A percentile compares a stretch with the other conserved stretches of the same genome.
phyloP scores from a whole-genome alignment of 805 yeast genomes.

The Wickerhamiella lipophila region DNA sequence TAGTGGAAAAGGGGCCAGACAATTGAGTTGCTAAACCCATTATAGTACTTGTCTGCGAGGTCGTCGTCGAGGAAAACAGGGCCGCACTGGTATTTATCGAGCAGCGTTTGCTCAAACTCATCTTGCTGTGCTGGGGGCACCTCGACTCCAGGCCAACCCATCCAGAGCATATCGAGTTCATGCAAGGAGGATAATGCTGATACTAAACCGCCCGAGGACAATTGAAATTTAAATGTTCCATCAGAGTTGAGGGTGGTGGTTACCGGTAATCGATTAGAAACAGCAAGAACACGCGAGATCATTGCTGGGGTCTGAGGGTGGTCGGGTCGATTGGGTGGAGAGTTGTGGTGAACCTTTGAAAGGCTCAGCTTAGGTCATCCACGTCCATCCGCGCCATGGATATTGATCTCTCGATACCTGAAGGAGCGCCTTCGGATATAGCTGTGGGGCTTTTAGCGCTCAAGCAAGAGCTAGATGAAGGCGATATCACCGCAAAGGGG shows the following conservation, averaged over 20 bases:
- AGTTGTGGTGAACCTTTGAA: background rate
- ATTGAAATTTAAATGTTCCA: constrained; percentile 64
- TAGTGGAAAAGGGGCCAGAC: constrained; percentile 97
- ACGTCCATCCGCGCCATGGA: background rate
- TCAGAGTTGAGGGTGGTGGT: constrained; percentile 46
- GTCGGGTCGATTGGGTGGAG: background rate
- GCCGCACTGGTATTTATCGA: constrained; percentile 69
- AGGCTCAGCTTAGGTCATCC: background rate
- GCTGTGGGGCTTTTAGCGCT: constrained; percentile 21
- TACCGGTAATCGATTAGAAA: constrained; percentile 90
- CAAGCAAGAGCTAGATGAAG: constrained; percentile 35
- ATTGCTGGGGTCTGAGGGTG: background rate
- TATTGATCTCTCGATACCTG: constrained; percentile 21
- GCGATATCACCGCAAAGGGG: constrained; percentile 63
- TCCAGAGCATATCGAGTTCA: constrained; percentile 70
- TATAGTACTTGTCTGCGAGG: constrained; percentile 89
- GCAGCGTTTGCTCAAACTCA: constrained; percentile 55
- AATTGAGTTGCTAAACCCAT: constrained; percentile 89
- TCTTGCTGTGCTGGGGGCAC: constrained; percentile 65
- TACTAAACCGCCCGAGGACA: constrained; percentile 97
- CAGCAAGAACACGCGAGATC: constrained; percentile 49
- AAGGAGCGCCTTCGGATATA: constrained; percentile 22
- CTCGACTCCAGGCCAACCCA: constrained; percentile 92
- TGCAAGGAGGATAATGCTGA: constrained; percentile 89
- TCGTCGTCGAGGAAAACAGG: constrained; percentile 83